Base-by-base conservation (phyloP, 257 asterid species). In the Plectranthus barbatus region DNA sequence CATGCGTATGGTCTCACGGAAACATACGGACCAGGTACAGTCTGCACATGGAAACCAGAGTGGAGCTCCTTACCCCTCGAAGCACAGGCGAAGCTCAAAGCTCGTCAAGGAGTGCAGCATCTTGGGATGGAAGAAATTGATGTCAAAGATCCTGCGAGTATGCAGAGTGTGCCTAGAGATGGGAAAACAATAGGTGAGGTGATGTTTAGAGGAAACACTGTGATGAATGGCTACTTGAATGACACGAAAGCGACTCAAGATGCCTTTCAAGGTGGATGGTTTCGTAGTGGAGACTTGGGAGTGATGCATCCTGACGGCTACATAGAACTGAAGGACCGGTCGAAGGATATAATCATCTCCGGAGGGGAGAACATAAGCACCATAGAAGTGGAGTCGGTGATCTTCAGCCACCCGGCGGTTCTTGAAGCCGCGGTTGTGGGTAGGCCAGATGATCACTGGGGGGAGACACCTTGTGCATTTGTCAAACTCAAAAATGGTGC, bases 391-490 rank as follows among this genome's bases (percentile, higher is more conserved):
- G 95, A 89, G 72, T 48, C 80, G 0, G 77, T 74, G 66, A 62
- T 54, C 45, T 77, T 66, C 56, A 67, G 56, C 55, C 95, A 89
- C 56, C 91, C 91, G 0, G 73, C 66, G 37, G 83, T 89, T 29
- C 26, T 69, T 9, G 95, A 82, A 40, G 94, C 80, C 41, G 92
- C 95, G 0, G 93, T 89, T 11, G 91, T 89, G 21, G 95, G 87
- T 12, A 71, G 66, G 48, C 84, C 86, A 0, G 88, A 89, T 66
- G 81, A 77, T 15, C 69, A 72, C 40, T 73, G 83, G 67, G 95
- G 96, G 0, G 88, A 88, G 70, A 80, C 83, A 9, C 85, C 87
- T 46, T 88, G 88, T 59, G 96, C 95, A 0, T 84, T 89, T 60
- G 88, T 84, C 80, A 86, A 79, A 39, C 57, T 86, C 36, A 86